Percentiles rank a stretch among this genome's conserved stretches.
Conservation (phyloP, 768 basidiomycete genomes). For the Epithele typhae region DNA sequence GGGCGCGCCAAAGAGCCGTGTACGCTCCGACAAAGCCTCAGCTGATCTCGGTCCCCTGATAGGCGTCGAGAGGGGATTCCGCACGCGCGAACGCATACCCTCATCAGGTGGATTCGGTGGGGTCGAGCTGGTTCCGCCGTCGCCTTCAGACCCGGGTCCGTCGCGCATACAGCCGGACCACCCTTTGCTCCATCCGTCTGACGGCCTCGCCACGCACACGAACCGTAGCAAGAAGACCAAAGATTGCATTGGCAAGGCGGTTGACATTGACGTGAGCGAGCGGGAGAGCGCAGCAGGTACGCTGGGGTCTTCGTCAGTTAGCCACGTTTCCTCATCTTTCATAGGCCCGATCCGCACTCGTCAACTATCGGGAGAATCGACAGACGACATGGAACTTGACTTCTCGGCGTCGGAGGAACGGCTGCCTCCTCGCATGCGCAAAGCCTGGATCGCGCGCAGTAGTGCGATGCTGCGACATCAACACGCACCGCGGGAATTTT, state of each 20-base stretch:
- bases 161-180: constrained; percentile 4
- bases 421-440: constrained; percentile 66
- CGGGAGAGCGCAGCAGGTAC: constrained; percentile 24
- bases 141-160: constrained; percentile 11
- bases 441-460: constrained; percentile 32
- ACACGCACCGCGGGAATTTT: constrained; percentile 12
- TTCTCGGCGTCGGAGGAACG: constrained; percentile 23
- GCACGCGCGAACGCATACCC: constrained; percentile 52
- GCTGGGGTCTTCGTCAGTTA: constrained; percentile 1
- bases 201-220: constrained; percentile 4
- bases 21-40: background rate
- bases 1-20: background rate
- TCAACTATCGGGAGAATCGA: background rate
- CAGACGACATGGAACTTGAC: constrained; percentile 15
- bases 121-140: constrained; percentile 47
- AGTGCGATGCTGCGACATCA: constrained; percentile 21
- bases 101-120: constrained; percentile 60
- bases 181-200: constrained; percentile 6
- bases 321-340: background rate
- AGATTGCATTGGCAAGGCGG: constrained; percentile 27
- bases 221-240: constrained; percentile 11
- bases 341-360: background rate
- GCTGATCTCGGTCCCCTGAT: constrained; percentile 63
- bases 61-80: constrained; percentile 55
- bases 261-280: constrained; percentile 15